Evolutionary conservation across 164 flowering plant genomes (phyloP).

Genomic region (Berberis vulgaris): DNA sequence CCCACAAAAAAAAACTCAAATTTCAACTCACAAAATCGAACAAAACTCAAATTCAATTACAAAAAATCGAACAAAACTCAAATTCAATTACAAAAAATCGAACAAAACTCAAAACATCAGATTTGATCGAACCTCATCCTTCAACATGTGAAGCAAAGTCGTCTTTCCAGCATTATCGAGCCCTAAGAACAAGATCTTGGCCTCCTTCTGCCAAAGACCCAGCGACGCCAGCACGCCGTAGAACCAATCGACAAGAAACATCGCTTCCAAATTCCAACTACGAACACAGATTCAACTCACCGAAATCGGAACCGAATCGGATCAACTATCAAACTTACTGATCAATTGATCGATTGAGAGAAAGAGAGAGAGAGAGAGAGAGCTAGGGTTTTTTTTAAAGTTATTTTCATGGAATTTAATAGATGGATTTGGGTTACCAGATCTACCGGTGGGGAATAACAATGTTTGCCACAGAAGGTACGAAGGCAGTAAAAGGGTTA

Average conservation of each 20-base stretch:
- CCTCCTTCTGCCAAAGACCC: slow-evolving; percentile 68
- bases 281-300: not conserved
- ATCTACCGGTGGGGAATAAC: too few species aligned
- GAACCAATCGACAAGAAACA: slow-evolving; percentile 48
- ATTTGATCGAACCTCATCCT: slow-evolving; percentile 46
- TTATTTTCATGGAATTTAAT: too few species aligned
- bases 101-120: not conserved
- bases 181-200: slow-evolving; percentile 67
- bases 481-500: not conserved
- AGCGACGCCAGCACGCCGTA: slow-evolving; percentile 62
- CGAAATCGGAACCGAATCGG: too few species aligned
- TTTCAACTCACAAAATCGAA: not conserved
- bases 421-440: too few species aligned
- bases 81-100: not conserved
- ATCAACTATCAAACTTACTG: not conserved
- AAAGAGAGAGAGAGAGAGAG: not conserved
- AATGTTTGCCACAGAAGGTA: too few species aligned
- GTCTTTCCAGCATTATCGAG: slow-evolving; percentile 78
- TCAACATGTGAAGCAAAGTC: slow-evolving; percentile 62
- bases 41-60: not conserved
- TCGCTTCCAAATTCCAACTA: not conserved
- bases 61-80: not conserved
- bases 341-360: not conserved
- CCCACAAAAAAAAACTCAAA: not conserved
- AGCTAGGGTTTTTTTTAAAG: too few species aligned